phyloP scores from a whole-genome alignment of 73 alveolate genomes.

The Tetrahymena borealis region DNA sequence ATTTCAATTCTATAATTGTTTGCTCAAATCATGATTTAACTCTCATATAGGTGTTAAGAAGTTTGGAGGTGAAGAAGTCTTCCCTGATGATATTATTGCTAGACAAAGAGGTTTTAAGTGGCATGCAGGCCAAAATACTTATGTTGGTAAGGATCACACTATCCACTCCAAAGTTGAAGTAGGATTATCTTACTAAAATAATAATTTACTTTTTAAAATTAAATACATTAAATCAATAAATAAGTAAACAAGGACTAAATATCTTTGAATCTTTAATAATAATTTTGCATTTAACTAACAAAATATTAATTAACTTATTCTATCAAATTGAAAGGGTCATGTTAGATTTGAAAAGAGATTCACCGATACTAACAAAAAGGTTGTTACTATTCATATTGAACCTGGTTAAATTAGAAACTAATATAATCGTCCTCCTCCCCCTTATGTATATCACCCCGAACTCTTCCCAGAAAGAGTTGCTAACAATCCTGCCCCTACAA shows the following conservation, averaged over 20 bases:
- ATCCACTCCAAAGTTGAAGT: conserved; percentile 65
- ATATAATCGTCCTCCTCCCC: conserved; percentile 62
- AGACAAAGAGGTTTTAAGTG: conserved; percentile 66
- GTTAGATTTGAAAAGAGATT: conserved; percentile 45
- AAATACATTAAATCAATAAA: too few relatives aligned
- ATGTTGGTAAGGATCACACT: conserved; percentile 64
- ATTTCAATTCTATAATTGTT: not conserved
- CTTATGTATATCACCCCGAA: conserved; percentile 75
- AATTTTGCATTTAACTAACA: not conserved
- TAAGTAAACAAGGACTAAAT: too few relatives aligned
- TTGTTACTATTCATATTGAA: conserved; percentile 50
- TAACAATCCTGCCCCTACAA: conserved; percentile 54
- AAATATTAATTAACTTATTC: not conserved
- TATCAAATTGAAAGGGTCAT: not conserved
- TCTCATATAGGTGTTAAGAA: conserved; percentile 10
- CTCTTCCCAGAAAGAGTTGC: conserved; percentile 68
- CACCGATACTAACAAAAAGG: conserved; percentile 44
- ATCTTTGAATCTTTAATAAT: too few relatives aligned
- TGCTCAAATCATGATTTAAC: not conserved
- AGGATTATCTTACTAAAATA: not conserved
- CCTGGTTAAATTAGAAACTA: conserved; percentile 58
- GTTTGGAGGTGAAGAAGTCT: conserved; percentile 59
- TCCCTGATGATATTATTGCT: conserved; percentile 52
- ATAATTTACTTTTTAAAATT: too few relatives aligned
- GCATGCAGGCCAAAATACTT: conserved; percentile 66